Evolutionary conservation across 768 basidiomycete genomes (phyloP).

Genomic region (Polyporus arcularius): DNA sequence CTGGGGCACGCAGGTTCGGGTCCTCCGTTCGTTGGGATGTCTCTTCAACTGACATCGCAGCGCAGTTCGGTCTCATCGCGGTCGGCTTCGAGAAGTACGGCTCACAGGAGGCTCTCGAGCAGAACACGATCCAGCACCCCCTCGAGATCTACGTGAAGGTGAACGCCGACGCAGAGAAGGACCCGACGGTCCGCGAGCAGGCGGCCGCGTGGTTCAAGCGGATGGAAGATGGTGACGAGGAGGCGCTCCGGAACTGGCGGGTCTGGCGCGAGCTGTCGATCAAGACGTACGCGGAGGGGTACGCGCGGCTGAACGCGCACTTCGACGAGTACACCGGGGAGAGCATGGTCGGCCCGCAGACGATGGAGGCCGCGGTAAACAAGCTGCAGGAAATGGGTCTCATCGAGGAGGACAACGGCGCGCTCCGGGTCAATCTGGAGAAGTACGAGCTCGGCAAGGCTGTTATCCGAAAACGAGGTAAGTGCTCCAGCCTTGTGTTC

Average conservation of each 20-base stretch:
- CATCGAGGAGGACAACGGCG: constrained; percentile 76
- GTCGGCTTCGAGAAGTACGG: constrained; percentile 93
- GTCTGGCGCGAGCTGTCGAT: constrained; percentile 92
- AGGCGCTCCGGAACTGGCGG: constrained; percentile 84
- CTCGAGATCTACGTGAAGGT: constrained; percentile 95
- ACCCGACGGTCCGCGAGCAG: constrained; percentile 70
- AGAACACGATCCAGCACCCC: constrained; percentile 92
- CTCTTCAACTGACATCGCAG: neutral
- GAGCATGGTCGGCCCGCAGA: constrained; percentile 72
- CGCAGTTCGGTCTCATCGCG: constrained; percentile 83
- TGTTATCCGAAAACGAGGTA: constrained; percentile 84
- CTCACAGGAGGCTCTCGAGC: constrained; percentile 75
- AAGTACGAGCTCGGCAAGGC: constrained; percentile 92
- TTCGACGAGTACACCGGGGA: constrained; percentile 95
- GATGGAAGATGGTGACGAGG: constrained; percentile 92
- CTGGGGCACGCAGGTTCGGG: constrained; percentile 93
- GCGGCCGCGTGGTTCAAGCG: constrained; percentile 90
- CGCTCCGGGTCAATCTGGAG: constrained; percentile 84
- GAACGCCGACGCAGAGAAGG: constrained; percentile 77
- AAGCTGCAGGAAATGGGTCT: constrained; percentile 71
- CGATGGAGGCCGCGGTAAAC: constrained; percentile 71
- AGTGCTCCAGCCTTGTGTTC: constrained; percentile 16
- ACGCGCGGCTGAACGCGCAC: constrained; percentile 83
- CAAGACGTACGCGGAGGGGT: constrained; percentile 86
- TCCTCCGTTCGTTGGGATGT: neutral